Base-by-base conservation (phyloP, 78 protist genomes). In the Dictyostelium purpureum region DNA sequence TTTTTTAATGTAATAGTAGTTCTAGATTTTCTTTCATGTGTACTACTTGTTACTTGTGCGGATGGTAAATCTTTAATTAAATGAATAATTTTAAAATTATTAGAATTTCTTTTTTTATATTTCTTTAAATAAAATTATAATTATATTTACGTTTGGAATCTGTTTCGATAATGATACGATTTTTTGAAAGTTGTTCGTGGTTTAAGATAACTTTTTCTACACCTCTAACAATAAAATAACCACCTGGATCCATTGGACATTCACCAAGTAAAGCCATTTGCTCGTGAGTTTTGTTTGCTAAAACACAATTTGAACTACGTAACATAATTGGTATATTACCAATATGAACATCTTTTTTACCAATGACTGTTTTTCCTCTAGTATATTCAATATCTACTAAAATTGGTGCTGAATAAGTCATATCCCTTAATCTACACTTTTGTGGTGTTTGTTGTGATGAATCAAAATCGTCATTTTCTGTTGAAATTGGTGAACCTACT, bases 271-370 rank as follows among this genome's bases (percentile, higher is more conserved):
- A 16, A 5, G 99, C 96, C 74, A 98, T 78, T 77, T 98, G 98
- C 12, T 74, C 97, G 1, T 52, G 88, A 1, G 81, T 31, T 67
- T 96, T 94, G 28, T 83, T 89, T 6, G 89, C 6, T 35, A 98
- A 93, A 0, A 89, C 88, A 80, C 99, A 99, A 65, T 91, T 65
- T 1, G 83, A 52, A 37, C 97, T 88, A 16, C 99, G 93, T 52
- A 99, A 94, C 99, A 99, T 99, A 38, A 99, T 96, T 1, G 99
- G 99, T 77, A 99, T 94, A 19, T 97, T 77, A 0, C 99, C 99
- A 63, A 99, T 97, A 10, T n/a, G 0, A 26, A 98, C 94, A 70
- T 92, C 94, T 2, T 61, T 38, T 35, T 33, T 28, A 10, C n/a
- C 47, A 14, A 77, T 19, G 35, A 67, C 9, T 16, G 2, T 6